phyloP scores from a whole-genome alignment of 139 green algal genomes.

The Tetradesmus lagerheimii region DNA sequence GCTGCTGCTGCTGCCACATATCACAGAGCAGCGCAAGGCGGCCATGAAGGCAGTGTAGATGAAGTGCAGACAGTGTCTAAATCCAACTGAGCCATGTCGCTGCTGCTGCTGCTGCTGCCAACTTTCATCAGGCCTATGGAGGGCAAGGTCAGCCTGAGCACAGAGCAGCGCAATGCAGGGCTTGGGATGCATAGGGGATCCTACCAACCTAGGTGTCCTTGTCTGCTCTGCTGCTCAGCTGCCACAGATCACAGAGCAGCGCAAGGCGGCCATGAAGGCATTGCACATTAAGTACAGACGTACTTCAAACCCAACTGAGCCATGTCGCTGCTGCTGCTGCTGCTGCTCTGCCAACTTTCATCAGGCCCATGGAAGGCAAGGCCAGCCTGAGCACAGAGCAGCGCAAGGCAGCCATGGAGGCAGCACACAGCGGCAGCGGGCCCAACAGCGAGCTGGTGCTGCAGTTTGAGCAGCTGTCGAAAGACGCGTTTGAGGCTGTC shows the following conservation, averaged over 20 bases:
- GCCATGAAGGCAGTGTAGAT: neutral
- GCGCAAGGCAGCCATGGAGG: neutral
- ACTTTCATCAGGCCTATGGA: neutral
- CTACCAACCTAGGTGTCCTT: no score
- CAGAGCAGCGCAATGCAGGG: neutral
- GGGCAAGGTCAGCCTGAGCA: neutral
- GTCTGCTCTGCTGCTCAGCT: neutral
- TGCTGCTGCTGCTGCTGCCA: neutral
- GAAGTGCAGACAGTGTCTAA: no score
- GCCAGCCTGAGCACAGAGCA: neutral
- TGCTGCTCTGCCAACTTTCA: neutral
- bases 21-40: no score
- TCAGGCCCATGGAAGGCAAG: neutral
- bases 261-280: neutral
- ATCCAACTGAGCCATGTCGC: no score
- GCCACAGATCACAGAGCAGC: neutral
- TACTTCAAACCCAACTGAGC: no score
- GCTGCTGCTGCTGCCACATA: neutral
- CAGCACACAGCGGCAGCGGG: neutral
- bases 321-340: neutral
- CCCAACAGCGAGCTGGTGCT: constrained; percentile 7
- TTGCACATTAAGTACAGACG: neutral
- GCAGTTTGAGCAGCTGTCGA: neutral
- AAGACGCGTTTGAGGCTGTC: neutral
- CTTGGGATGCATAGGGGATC: no score